Evolutionary conservation across 768 basidiomycete genomes (phyloP).

Genomic region (Mycena latifolia): DNA sequence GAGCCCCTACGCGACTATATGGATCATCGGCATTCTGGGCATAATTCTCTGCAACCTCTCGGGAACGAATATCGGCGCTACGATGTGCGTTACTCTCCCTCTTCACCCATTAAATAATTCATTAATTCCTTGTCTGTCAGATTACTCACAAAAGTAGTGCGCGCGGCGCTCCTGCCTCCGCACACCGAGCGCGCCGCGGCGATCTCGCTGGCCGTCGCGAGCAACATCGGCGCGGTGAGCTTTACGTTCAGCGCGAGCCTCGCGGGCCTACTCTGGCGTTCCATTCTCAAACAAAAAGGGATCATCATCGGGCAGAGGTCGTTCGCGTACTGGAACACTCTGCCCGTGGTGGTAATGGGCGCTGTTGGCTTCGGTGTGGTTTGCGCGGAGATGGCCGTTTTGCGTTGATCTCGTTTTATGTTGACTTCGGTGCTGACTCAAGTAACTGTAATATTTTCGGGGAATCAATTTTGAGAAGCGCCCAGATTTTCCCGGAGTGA

Average conservation of each 20-base stretch:
- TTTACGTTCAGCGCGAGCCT: conserved; percentile 91
- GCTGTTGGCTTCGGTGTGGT: conserved; percentile 77
- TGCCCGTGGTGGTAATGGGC: conserved; percentile 77
- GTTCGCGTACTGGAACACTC: conserved; percentile 81
- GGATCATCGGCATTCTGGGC: conserved; percentile 70
- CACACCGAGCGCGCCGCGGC: conserved; percentile 66
- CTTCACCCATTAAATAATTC: not conserved
- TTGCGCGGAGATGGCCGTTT: conserved; percentile 79
- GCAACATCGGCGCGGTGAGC: conserved; percentile 92
- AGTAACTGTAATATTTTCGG: conserved; percentile 4
- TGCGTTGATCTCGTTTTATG: conserved; percentile 35
- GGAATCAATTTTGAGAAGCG: not conserved
- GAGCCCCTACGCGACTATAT: conserved; percentile 55
- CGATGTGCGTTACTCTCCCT: conserved; percentile 57
- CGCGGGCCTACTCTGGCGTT: conserved; percentile 88
- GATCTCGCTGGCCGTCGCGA: conserved; percentile 84
- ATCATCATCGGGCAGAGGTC: conserved; percentile 68
- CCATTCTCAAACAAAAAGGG: conserved; percentile 80
- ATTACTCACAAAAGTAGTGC: conserved; percentile 84
- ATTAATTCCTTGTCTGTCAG: not conserved
- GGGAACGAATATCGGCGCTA: conserved; percentile 89
- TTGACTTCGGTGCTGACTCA: not conserved
- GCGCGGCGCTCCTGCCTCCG: conserved; percentile 56
- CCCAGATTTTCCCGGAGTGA: no score
- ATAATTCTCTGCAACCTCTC: conserved; percentile 78